These are phyloP conservation scores for Petunia hybrid DNA, from an alignment of 305 asterid species.

Conservation along the genomic window DNA sequence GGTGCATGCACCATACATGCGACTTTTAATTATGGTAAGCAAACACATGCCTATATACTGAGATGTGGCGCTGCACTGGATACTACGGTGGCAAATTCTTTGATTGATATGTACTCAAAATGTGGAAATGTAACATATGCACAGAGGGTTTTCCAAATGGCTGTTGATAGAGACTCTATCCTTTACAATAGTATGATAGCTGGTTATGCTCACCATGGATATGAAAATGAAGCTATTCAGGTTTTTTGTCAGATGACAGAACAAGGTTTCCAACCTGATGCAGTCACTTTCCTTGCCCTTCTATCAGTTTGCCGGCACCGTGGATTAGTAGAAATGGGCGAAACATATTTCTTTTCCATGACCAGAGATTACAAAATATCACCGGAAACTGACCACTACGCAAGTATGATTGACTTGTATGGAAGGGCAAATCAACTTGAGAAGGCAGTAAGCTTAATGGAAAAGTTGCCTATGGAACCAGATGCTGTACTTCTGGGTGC, in stretches of 20 bases:
- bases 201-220: slow-evolving; percentile 86
- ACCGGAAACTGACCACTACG: slow-evolving; percentile 83
- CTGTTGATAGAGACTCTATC: slow-evolving; percentile 53
- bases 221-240: slow-evolving; percentile 58
- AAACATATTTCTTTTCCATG: slow-evolving; percentile 68
- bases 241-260: slow-evolving; percentile 66
- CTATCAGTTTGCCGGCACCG: slow-evolving; percentile 84
- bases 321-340: slow-evolving; percentile 73
- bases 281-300: slow-evolving; percentile 75
- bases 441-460: slow-evolving; percentile 67
- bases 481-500: slow-evolving; percentile 70
- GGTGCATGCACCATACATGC: slow-evolving; percentile 71
- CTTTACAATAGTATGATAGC: slow-evolving; percentile 84
- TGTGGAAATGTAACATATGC: slow-evolving; percentile 73
- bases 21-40: slow-evolving; percentile 67
- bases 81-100: slow-evolving; percentile 59
- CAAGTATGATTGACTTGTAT: slow-evolving; percentile 92
- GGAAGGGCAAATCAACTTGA: slow-evolving; percentile 80
- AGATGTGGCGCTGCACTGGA: slow-evolving; percentile 57
- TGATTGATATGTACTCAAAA: slow-evolving; percentile 86
- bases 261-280: slow-evolving; percentile 65
- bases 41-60: slow-evolving; percentile 69
- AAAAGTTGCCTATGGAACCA: slow-evolving; percentile 63
- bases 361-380: slow-evolving; percentile 54
- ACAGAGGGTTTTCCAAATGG: slow-evolving; percentile 52